Evolutionary conservation across 371 early-diverging fungal genomes (phyloP).

Genomic region (Saksenaea oblongispora): DNA sequence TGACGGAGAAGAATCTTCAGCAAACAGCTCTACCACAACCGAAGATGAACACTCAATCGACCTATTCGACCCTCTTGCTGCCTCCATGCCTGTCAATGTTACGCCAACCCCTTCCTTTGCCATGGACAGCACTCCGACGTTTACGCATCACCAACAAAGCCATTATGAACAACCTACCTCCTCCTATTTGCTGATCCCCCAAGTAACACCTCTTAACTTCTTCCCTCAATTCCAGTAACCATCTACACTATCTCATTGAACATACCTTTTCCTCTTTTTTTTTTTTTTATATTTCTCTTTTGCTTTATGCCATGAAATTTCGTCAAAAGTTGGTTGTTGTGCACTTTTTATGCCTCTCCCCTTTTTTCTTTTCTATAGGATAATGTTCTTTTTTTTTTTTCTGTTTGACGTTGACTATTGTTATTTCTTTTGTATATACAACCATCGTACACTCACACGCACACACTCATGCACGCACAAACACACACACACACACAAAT

Average conservation of each 20-base stretch:
- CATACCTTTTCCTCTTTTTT: neutral
- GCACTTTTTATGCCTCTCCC: neutral
- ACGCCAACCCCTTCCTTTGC: neutral
- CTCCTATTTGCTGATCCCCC: constrained; percentile 2
- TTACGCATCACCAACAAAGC: neutral
- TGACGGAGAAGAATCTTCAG: constrained; percentile 3
- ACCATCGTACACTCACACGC: neutral
- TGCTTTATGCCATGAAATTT: neutral
- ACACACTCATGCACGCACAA: neutral
- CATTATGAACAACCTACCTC: neutral
- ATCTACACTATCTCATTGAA: neutral
- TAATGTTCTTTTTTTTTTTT: neutral
- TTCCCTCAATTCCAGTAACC: neutral
- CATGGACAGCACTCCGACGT: neutral
- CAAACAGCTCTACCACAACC: neutral
- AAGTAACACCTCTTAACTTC: neutral
- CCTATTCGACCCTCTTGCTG: neutral
- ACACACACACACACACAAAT: neutral
- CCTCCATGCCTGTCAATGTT: neutral
- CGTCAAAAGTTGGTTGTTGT: neutral
- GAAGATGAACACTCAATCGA: neutral
- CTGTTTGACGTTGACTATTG: neutral
- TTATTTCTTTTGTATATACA: neutral
- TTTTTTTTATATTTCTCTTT: neutral
- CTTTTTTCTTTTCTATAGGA: neutral